Evolutionary conservation across 208 protist genomes (phyloP).

Genomic region (Crithidia mellificae): DNA sequence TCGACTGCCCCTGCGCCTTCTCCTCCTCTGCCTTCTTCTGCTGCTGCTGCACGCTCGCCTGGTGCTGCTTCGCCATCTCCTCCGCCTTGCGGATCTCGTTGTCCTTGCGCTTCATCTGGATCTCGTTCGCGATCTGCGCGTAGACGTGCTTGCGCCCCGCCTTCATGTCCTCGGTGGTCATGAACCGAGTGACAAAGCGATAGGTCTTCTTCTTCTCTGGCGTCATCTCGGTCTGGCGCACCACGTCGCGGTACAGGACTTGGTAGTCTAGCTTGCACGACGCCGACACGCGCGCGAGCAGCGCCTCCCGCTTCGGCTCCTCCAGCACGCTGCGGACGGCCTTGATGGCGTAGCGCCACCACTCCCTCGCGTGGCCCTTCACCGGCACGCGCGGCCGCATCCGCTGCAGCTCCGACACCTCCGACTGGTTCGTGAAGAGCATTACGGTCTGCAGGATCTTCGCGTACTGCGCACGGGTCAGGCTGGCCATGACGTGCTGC

Average conservation of each 20-base stretch:
- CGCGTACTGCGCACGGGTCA: slow-evolving; percentile 82
- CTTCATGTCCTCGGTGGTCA: slow-evolving; percentile 81
- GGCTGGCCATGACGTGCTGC: slow-evolving; percentile 60
- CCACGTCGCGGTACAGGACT: slow-evolving; percentile 71
- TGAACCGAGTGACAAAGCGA: slow-evolving; percentile 79
- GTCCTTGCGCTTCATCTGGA: slow-evolving; percentile 72
- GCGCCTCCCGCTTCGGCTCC: slow-evolving; percentile 42
- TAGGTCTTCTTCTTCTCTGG: slow-evolving; percentile 63
- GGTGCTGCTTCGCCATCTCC: slow-evolving; percentile 36
- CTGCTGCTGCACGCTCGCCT: slow-evolving; percentile 25
- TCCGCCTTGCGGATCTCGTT: slow-evolving; percentile 60
- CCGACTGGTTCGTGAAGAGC: slow-evolving; percentile 56
- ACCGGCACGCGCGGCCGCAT: slow-evolving; percentile 55
- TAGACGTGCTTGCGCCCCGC: slow-evolving; percentile 71
- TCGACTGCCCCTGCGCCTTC: slow-evolving; percentile 19
- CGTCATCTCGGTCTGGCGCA: slow-evolving; percentile 68
- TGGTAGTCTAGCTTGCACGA: slow-evolving; percentile 71
- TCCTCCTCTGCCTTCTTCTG: slow-evolving; percentile 14
- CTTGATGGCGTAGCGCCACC: slow-evolving; percentile 78
- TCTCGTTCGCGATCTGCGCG: slow-evolving; percentile 72
- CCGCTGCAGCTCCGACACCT: slow-evolving; percentile 37
- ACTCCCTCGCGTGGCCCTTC: slow-evolving; percentile 53
- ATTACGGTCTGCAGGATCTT: slow-evolving; percentile 59
- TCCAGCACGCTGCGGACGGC: slow-evolving; percentile 44
- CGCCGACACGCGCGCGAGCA: slow-evolving; percentile 66